Base-by-base conservation (phyloP, 345 rosid species). In the Orychophragmus violaceus region DNA sequence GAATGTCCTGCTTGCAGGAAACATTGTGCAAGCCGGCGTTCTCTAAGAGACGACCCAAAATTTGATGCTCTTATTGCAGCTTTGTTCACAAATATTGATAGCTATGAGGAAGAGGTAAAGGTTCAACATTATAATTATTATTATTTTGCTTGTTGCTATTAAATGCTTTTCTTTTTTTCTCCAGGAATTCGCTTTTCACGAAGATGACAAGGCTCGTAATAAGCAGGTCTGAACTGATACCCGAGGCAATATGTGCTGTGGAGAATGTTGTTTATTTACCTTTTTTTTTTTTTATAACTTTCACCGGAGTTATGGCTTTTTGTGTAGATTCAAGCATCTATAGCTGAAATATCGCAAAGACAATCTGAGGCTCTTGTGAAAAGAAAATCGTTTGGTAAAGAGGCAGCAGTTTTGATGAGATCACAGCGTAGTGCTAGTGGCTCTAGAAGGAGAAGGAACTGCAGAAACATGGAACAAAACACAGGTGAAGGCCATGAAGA, bases 171-270 rank as follows among this genome's bases (percentile, higher is more conserved):
- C 66, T 2, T 10, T n/a, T 56, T 41, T 64, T 74, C 57, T 45
- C 74, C 77, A 93, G 98, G 98, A 93, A 70, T 52, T 87, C 81
- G 96, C 94, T 74, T 90, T 90, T 79, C 96, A 86, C 56, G 97
- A 87, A 77, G 96, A 93, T 75, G 98, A 93, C 62, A 86, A 77
- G 70, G 87, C 83, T 68, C 91, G 93, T 66, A 93, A 93, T 74
- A 87, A 87, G 77, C 94, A 86, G 98, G 98, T 90, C 27, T 5
- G n/a, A n/a, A n/a, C n/a, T n/a, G 80, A 61, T 27, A 59, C 44
- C 12, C 1, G 2, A 23, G 51, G 53, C 56, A 62, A 32, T 42
- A 10, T 70, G 11, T 60, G 32, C 13, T 54, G 11, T 66, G 21
- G 30, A 59, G 55, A 28, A 33, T 67, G 68, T 57, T 62, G 32